These are phyloP conservation scores for Hortiboletus flavorubellus DNA, from an alignment of 768 basidiomycete genomes.

Conservation along the genomic window DNA sequence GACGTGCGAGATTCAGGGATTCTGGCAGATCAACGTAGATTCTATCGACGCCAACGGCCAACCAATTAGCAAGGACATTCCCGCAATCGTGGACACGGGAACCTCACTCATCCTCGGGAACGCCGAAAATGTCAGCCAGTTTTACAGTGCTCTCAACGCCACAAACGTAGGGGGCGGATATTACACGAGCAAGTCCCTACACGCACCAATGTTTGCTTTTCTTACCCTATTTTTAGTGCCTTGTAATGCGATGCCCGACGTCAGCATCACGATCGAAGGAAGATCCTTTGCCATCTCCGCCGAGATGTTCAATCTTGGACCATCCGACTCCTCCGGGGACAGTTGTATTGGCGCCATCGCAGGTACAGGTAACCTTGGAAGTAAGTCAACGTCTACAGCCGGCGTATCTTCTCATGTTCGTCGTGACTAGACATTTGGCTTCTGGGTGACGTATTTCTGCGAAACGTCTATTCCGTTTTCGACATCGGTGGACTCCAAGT, in stretches of 20 bases:
- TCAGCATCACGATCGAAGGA: constrained; percentile 35
- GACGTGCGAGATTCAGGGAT: constrained; percentile 15
- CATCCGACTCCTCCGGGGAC: constrained; percentile 3
- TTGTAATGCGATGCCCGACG: constrained; percentile 23
- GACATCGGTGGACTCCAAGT: constrained; percentile 38
- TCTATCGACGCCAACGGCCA: constrained; percentile 24
- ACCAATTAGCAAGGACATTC: not conserved
- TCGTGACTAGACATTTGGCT: constrained; percentile 29
- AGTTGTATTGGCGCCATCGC: constrained; percentile 22
- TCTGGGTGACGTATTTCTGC: constrained; percentile 41
- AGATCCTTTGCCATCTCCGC: constrained; percentile 30
- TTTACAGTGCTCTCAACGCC: constrained; percentile 32
- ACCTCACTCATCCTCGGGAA: constrained; percentile 43
- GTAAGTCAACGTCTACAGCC: constrained; percentile 7
- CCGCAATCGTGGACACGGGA: constrained; percentile 49
- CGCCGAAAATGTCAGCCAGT: constrained; percentile 28
- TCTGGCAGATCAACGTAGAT: constrained; percentile 21
- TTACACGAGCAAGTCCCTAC: constrained; percentile 31
- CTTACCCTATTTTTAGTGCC: constrained; percentile 18
- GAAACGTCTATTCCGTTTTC: constrained; percentile 45
- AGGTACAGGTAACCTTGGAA: constrained; percentile 13
- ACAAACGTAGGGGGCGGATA: constrained; percentile 30
- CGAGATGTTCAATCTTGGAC: constrained; percentile 38
- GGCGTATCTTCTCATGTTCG: not conserved
- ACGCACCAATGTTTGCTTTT: not conserved